phyloP scores from a whole-genome alignment of 2,329 filamentous ascomycete species.

The Exophiala dermatitidis region DNA sequence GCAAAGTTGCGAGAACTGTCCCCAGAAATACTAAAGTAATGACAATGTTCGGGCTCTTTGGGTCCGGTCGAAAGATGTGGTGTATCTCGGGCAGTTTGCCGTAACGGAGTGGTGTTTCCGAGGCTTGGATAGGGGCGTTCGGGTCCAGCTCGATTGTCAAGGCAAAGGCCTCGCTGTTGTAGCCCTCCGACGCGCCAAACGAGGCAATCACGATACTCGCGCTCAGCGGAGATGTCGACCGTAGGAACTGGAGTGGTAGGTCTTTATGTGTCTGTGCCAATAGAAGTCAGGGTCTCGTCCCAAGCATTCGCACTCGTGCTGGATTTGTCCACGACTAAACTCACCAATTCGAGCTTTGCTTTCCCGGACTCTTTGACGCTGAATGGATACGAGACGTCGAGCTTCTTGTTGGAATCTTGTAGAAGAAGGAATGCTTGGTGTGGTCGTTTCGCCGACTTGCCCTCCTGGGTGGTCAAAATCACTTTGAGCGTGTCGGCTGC shows the following conservation, averaged over 20 bases:
- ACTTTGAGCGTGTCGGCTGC: conserved; percentile 71
- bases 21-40: conserved; percentile 71
- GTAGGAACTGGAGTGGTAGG: conserved; percentile 73
- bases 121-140: conserved; percentile 51
- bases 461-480: conserved; percentile 71
- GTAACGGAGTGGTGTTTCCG: conserved; percentile 69
- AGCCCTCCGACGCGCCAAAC: conserved; percentile 63
- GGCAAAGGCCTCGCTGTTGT: conserved; percentile 65
- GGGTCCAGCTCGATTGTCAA: conserved; percentile 60
- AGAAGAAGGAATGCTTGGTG: conserved; percentile 91
- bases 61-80: conserved; percentile 78
- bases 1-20: conserved; percentile 65
- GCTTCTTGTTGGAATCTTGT: conserved; percentile 62
- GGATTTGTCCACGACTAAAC: conserved; percentile 32
- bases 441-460: conserved; percentile 69
- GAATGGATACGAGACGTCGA: conserved; percentile 83
- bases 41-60: conserved; percentile 70
- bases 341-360: conserved; percentile 73
- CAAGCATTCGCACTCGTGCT: background rate
- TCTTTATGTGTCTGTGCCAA: conserved; percentile 70
- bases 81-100: conserved; percentile 76
- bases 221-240: conserved; percentile 58
- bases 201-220: conserved; percentile 81
- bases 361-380: conserved; percentile 82
- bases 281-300: background rate